These are phyloP conservation scores for Daedaleopsis nitida DNA, from an alignment of 768 basidiomycete genomes.

Conservation along the genomic window DNA sequence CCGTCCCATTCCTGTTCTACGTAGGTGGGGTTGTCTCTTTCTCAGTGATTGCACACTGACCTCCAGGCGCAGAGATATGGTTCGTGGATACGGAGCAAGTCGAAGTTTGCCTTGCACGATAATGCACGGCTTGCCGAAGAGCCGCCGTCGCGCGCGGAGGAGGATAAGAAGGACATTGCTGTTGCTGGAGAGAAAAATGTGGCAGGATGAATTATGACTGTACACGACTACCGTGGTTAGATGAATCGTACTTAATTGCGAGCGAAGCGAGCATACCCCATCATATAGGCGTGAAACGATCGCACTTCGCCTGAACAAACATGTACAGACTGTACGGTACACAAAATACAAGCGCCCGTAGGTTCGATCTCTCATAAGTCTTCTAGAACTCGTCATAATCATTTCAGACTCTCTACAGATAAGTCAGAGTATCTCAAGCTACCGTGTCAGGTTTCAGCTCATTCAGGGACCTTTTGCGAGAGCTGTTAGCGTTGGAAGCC, in stretches of 20 bases:
- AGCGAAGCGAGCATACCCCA: too few species aligned
- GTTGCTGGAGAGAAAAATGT: neutral
- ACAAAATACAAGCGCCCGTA: too few species aligned
- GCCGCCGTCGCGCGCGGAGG: neutral
- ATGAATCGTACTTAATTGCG: neutral
- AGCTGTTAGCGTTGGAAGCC: too few species aligned
- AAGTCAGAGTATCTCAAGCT: too few species aligned
- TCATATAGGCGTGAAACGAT: too few species aligned
- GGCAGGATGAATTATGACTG: neutral
- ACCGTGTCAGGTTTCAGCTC: too few species aligned
- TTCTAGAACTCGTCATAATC: too few species aligned
- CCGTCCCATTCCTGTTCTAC: conserved; percentile 58
- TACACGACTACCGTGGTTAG: neutral
- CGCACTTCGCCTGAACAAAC: too few species aligned
- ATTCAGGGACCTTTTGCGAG: too few species aligned
- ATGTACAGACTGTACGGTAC: too few species aligned
- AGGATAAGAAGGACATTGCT: conserved; percentile 4
- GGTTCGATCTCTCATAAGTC: too few species aligned
- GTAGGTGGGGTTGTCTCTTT: conserved; percentile 36
- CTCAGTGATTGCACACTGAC: neutral
- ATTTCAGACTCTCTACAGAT: too few species aligned
- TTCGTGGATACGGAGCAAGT: conserved; percentile 20
- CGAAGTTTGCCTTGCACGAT: conserved; percentile 16
- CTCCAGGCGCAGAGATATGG: conserved; percentile 15
- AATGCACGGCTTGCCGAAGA: neutral